Base-by-base conservation (phyloP, 2,329 filamentous ascomycete genomes). In the Tolypocladium amazonense region DNA sequence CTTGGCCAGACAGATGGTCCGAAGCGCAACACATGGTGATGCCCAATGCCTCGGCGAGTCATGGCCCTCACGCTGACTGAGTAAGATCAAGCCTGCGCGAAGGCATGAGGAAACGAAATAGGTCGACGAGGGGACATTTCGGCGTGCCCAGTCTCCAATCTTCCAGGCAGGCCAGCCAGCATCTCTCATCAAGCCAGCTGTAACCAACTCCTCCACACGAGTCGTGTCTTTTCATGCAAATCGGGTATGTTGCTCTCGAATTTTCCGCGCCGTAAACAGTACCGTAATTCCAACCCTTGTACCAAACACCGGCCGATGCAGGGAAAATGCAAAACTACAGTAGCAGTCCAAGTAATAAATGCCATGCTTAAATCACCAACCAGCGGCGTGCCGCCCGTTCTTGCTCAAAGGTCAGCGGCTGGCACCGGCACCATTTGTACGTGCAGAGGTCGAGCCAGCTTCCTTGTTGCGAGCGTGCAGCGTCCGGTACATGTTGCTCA, bases 401-500 rank as follows among this genome's bases (percentile, higher is more conserved):
- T 47, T 54, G 50, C 20, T 23, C 37, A 33, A n/a, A 15, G 0
- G 33, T 63, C 60, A 64, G 39, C 62, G 57, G 53, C 59, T 45
- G 39, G 58, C 30, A 11, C 68, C 71, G 47, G 71, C 69, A 52
- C 72, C 73, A 58, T 75, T 74, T 35, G 69, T 65, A 52, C 68
- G 69, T 54, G 65, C 58, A 39, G 70, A 67, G 57, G 66, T 62
- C 14, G 72, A 67, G 30, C 64, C 62, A n/a, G 65, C 65, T 58
- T 70, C 61, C 63, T 67, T 71, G 60, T 72, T 70, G 57, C 72
- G 71, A 54, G 68, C 65, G 58, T 72, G 66, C 53, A 79, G 67
- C 43, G 73, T 75, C 61, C 70, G 71, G 62, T 78, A 79, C 75
- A 79, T 77, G 61, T 73, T 73, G 66, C 75, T 77, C 62, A 79